phyloP scores from a whole-genome alignment of 108 stramenopile species.

The Pseudonitzschia pungens region DNA sequence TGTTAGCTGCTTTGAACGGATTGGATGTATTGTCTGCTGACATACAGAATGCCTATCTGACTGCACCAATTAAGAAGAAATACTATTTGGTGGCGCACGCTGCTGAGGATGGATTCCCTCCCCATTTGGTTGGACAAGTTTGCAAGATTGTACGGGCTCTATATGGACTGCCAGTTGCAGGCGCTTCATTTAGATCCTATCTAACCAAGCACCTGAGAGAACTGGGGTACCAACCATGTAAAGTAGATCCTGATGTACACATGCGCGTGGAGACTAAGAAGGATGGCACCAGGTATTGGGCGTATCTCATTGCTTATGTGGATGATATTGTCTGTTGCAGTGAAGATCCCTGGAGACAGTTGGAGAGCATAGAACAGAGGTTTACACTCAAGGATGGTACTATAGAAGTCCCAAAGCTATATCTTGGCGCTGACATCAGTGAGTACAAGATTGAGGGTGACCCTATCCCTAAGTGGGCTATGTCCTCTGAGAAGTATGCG shows the following conservation, averaged over 20 bases:
- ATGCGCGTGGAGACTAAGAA: conserved; percentile 12
- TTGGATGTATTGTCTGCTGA: conserved; percentile 35
- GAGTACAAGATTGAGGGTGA: not conserved
- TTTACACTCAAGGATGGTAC: not conserved
- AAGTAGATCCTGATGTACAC: conserved; percentile 40
- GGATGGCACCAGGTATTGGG: conserved; percentile 32
- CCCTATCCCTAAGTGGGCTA: not conserved
- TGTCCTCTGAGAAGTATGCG: not conserved
- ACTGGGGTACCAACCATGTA: conserved; percentile 23
- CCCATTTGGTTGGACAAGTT: conserved; percentile 22
- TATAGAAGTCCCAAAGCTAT: not conserved
- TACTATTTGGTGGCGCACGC: conserved; percentile 25
- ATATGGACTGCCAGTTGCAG: conserved; percentile 40
- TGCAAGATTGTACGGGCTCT: conserved; percentile 35
- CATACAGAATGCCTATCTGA: conserved; percentile 46
- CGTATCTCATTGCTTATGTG: conserved; percentile 34
- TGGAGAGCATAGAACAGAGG: not conserved
- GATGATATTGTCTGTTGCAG: conserved; percentile 24
- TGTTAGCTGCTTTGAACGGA: conserved; percentile 43
- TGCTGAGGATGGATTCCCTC: conserved; percentile 27
- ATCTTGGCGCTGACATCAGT: not conserved
- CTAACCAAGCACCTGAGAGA: conserved; percentile 1
- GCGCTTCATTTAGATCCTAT: conserved; percentile 25
- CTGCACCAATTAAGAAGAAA: conserved; percentile 29
- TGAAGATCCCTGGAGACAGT: not conserved